These are phyloP conservation scores for Microbotryomycetes sp. DNA, from an alignment of 1,284 basidiomycete genomes.

Conservation along the genomic window DNA sequence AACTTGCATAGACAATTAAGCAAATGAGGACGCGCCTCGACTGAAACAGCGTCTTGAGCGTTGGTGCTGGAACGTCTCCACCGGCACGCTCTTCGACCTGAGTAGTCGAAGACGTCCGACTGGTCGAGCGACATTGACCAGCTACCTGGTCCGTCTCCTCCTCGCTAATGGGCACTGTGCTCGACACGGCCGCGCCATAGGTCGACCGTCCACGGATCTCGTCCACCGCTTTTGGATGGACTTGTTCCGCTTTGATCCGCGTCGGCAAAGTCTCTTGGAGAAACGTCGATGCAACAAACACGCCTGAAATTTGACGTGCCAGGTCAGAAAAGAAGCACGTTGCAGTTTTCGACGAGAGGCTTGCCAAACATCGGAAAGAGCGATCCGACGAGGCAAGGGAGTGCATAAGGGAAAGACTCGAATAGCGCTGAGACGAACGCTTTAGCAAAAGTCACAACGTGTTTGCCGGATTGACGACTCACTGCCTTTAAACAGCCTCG, in stretches of 20 bases:
- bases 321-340: neutral
- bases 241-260: neutral
- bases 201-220: neutral
- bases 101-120: neutral
- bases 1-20: neutral
- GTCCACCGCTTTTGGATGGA: neutral
- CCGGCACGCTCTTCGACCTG: neutral
- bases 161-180: neutral
- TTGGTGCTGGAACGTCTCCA: neutral
- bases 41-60: neutral
- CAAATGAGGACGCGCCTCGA: neutral
- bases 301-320: constrained; percentile 4
- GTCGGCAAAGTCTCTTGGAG: constrained; percentile 37
- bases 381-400: constrained; percentile 41
- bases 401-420: constrained; percentile 37
- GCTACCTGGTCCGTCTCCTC: neutral
- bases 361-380: constrained; percentile 33
- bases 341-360: neutral
- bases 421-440: constrained; percentile 30
- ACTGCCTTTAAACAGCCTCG: constrained; percentile 26
- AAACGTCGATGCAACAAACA: constrained; percentile 38
- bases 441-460: neutral
- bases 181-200: neutral
- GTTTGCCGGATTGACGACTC: neutral
- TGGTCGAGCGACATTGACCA: neutral